These are phyloP conservation scores for Iris macrosiphon DNA, from an alignment of 106 monocot genomes.

Conservation along the genomic window DNA sequence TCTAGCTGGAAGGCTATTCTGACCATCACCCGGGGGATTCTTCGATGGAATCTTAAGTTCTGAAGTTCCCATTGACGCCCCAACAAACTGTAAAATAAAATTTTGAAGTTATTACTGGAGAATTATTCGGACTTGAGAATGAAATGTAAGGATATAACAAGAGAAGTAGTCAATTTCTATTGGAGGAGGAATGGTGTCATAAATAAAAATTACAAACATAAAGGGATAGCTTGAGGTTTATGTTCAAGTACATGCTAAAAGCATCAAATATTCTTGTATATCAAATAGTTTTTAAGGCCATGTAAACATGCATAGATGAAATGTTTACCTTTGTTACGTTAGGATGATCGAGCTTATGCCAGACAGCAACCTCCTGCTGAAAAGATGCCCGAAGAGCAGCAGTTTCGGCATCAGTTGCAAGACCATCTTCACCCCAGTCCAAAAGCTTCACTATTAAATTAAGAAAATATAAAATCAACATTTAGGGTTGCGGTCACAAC, in stretches of 20 bases:
- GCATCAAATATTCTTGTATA: no score
- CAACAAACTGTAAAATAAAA: constrained; percentile 47
- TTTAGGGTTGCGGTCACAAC: background rate
- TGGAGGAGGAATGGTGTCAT: no score
- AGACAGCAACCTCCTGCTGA: constrained; percentile 76
- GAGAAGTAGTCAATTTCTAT: no score
- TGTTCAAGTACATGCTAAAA: no score
- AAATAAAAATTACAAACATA: no score
- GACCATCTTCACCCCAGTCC: constrained; percentile 83
- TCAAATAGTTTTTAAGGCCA: no score
- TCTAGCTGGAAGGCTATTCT: constrained; percentile 32
- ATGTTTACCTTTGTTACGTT: constrained; percentile 69
- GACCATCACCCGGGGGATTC: constrained; percentile 18
- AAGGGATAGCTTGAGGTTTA: no score
- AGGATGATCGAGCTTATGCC: constrained; percentile 82
- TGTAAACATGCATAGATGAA: background rate
- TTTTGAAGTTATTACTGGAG: constrained; percentile 1
- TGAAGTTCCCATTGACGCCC: constrained; percentile 74
- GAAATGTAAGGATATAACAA: no score
- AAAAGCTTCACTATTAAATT: constrained; percentile 59
- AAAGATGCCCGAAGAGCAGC: constrained; percentile 60
- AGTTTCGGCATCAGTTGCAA: constrained; percentile 60
- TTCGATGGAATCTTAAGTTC: constrained; percentile 62
- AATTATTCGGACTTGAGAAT: constrained; percentile 6
- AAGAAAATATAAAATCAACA: background rate